Percentiles rank a stretch among this genome's conserved stretches.
Evolutionary conservation across 495 filamentous ascomycete species (phyloP).

Genomic region (Trichoderma asperelloides): DNA sequence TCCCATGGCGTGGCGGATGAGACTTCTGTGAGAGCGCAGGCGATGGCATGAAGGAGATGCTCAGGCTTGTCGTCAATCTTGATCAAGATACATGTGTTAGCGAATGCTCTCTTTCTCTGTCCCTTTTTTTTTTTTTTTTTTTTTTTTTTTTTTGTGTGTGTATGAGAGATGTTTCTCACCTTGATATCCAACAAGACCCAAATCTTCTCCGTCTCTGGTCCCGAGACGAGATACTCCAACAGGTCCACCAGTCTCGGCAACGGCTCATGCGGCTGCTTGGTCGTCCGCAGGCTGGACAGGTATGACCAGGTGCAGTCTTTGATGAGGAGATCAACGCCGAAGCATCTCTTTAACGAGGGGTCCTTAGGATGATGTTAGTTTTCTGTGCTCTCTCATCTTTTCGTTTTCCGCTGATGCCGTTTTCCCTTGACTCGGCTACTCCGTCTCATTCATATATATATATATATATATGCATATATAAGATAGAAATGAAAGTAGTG

Average conservation of each 20-base stretch:
- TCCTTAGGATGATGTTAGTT: constrained; percentile 50
- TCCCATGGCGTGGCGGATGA: constrained; percentile 51
- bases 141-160: too few species aligned
- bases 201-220: constrained; percentile 47
- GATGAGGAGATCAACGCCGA: constrained; percentile 59
- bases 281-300: constrained; percentile 56
- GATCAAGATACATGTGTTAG: not conserved
- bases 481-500: too few species aligned
- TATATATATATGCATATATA: too few species aligned
- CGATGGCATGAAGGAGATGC: constrained; percentile 56
- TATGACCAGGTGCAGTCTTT: constrained; percentile 68
- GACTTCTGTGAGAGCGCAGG: constrained; percentile 48
- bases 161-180: too few species aligned
- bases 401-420: constrained; percentile 6
- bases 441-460: too few species aligned
- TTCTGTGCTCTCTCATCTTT: not conserved
- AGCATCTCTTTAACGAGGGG: constrained; percentile 66
- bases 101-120: not conserved
- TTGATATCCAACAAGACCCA: constrained; percentile 92
- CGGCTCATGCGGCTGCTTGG: constrained; percentile 53
- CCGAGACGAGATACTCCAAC: constrained; percentile 54
- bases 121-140: too few species aligned
- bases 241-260: constrained; percentile 74
- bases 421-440: too few species aligned
- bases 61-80: constrained; percentile 59